These are phyloP conservation scores for Citrullus mucosospermus DNA, from an alignment of 306 rosid species.

Conservation along the genomic window DNA sequence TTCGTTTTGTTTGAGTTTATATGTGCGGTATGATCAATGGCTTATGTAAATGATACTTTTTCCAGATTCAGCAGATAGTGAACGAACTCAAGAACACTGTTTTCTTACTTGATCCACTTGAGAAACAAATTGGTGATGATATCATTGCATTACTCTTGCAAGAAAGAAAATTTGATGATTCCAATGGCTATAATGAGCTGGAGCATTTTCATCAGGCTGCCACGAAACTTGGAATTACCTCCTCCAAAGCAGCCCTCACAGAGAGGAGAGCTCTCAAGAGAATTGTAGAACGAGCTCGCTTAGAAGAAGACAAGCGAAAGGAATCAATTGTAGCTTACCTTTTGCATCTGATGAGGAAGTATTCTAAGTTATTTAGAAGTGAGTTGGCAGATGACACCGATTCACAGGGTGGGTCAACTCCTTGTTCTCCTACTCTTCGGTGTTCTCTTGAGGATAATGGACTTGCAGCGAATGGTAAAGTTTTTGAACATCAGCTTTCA, in stretches of 20 bases:
- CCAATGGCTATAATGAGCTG: conserved; percentile 62
- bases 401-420: conserved; percentile 79
- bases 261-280: conserved; percentile 97
- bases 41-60: conserved; percentile 9
- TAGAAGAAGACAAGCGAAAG: conserved; percentile 93
- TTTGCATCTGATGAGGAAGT: conserved; percentile 91
- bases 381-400: conserved; percentile 84
- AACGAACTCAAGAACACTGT: conserved; percentile 45
- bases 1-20: neutral
- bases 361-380: conserved; percentile 83
- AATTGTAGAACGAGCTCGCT: conserved; percentile 74
- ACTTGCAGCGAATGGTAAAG: conserved; percentile 37
- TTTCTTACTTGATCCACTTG: conserved; percentile 64
- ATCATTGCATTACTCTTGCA: conserved; percentile 79
- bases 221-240: conserved; percentile 75
- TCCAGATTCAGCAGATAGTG: conserved; percentile 67
- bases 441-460: conserved; percentile 49
- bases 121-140: conserved; percentile 85
- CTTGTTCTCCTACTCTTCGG: conserved; percentile 89
- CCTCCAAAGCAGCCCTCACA: conserved; percentile 86
- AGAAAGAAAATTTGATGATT: conserved; percentile 60
- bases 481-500: conserved; percentile 73
- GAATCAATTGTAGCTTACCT: conserved; percentile 92
- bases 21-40: neutral
- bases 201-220: conserved; percentile 96